phyloP scores from a whole-genome alignment of 1,284 basidiomycete genomes.

The Dichomitus squalens region DNA sequence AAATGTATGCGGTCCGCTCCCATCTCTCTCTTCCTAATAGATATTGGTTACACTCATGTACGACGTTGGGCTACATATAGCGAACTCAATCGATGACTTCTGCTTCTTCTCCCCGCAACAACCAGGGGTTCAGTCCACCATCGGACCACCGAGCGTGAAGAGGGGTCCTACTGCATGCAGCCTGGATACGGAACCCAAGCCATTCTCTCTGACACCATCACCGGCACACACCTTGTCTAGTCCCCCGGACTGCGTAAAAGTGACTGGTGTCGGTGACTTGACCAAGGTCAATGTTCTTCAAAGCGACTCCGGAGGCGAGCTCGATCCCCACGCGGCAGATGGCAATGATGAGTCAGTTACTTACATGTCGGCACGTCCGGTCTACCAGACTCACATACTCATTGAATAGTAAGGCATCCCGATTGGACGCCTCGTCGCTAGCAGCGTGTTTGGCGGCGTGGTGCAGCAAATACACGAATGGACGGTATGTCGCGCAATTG shows the following conservation, averaged over 20 bases:
- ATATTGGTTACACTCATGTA: too few species aligned
- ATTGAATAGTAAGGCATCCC: conserved; percentile 50
- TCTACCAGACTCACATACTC: background rate
- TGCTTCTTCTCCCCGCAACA: conserved; percentile 58
- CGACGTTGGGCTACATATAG: conserved; percentile 29
- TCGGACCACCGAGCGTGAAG: conserved; percentile 64
- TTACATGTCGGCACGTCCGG: conserved; percentile 44
- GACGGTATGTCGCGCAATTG: conserved; percentile 46
- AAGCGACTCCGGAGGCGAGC: conserved; percentile 62
- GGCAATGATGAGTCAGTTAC: conserved; percentile 58
- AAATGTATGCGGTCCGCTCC: conserved; percentile 54
- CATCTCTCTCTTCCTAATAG: background rate
- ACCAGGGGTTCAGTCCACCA: conserved; percentile 51
- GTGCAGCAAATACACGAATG: conserved; percentile 62
- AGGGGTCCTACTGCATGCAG: conserved; percentile 72
- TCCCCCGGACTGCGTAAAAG: conserved; percentile 72
- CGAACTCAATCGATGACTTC: conserved; percentile 68
- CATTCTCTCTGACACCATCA: conserved; percentile 78
- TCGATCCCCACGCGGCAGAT: conserved; percentile 63
- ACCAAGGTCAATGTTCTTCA: conserved; percentile 65
- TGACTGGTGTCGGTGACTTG: conserved; percentile 68
- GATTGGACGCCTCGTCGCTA: conserved; percentile 74
- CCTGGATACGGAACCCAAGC: conserved; percentile 68
- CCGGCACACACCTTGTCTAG: conserved; percentile 67
- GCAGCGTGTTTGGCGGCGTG: conserved; percentile 60